Evolutionary conservation across 2,329 filamentous ascomycete genomes (phyloP), one percentile per base, ranked within the genome.

Genomic region (Anisogramma anomala): DNA sequence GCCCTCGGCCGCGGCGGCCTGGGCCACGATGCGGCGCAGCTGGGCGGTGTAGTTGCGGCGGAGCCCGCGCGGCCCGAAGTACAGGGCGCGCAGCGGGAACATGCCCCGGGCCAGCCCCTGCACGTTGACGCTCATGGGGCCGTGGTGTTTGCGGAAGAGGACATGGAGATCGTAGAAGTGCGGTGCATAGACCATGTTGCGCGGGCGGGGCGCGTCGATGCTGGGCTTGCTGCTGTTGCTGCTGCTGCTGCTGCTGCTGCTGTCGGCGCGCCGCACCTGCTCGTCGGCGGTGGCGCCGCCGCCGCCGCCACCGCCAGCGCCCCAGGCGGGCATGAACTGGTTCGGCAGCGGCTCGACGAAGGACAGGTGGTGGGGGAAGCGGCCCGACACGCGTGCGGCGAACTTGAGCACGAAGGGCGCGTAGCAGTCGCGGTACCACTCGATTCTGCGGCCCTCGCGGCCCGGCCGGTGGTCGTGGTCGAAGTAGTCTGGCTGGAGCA

Each of bases 131-230:
- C 57, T 60, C 58, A 61, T 60, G 47, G 54, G 55, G 0, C 50
- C 51, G 37, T 61, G 59, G 14, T 49, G 46, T 36, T 61, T 61
- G 47, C 53, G 58, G 43, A 61, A 65, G 1, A 65, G 43, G 0
- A 63, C 62, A 26, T 65, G 62, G 14, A 65, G 55, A 30, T 65
- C 62, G 43, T 65, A 65, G 43, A 65, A 65, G 43, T 65, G 62
- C 4, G 62, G 62, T 0, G 62, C 60, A 35, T 62, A 65, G 10
- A 64, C 60, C n/a, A 65, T 46, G 45, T 58, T 60, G 9, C 28
- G 34, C 1, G 55, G 61, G 9, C 53, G 55, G 9, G 47, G 45
- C 6, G 50, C 46, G 2, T 50, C 45, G 5, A 61, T 54, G 25
- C 54, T 46, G 0, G 52, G 58, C 23, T 50, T 52, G 27, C 48